phyloP scores from a whole-genome alignment of 140 eudicot genomes.

The Flaveria floridana region DNA sequence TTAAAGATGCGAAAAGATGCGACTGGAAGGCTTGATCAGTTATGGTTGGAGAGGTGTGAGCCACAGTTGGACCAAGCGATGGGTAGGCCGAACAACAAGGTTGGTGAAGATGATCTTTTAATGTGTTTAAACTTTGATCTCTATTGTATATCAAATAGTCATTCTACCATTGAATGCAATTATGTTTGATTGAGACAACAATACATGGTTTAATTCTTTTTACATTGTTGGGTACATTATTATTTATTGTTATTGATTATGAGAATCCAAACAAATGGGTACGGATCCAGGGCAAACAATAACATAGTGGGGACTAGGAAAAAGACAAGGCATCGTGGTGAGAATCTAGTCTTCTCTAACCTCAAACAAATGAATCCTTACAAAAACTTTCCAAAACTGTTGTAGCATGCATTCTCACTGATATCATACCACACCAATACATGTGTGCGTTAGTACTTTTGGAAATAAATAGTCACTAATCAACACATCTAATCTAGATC shows the following conservation, averaged over 20 bases:
- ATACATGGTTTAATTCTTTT: too few species aligned
- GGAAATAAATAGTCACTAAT: conserved; percentile 35
- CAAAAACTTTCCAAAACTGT: conserved; percentile 40
- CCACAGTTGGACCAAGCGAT: too few species aligned
- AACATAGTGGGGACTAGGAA: conserved; percentile 42
- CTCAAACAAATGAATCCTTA: conserved; percentile 39
- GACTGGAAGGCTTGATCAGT: too few species aligned
- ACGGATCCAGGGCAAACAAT: conserved; percentile 10
- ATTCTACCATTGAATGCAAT: neutral
- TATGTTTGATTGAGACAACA: neutral
- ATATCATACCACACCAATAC: conserved; percentile 30
- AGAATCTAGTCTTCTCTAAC: conserved; percentile 41
- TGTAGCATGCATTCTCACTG: conserved; percentile 33
- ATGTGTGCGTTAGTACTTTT: conserved; percentile 14
- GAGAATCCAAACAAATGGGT: neutral
- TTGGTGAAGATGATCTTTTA: too few species aligned
- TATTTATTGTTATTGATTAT: too few species aligned
- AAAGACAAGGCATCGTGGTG: conserved; percentile 41
- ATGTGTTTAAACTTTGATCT: too few species aligned
- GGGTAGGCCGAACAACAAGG: too few species aligned
- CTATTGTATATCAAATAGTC: too few species aligned
- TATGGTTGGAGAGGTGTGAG: too few species aligned
- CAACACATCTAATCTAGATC: conserved; percentile 24
- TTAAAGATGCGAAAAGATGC: too few species aligned
- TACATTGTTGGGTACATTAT: neutral